Base-by-base conservation (phyloP, 192 early-diverging fungal genomes). In the Linnemannia elongata region DNA sequence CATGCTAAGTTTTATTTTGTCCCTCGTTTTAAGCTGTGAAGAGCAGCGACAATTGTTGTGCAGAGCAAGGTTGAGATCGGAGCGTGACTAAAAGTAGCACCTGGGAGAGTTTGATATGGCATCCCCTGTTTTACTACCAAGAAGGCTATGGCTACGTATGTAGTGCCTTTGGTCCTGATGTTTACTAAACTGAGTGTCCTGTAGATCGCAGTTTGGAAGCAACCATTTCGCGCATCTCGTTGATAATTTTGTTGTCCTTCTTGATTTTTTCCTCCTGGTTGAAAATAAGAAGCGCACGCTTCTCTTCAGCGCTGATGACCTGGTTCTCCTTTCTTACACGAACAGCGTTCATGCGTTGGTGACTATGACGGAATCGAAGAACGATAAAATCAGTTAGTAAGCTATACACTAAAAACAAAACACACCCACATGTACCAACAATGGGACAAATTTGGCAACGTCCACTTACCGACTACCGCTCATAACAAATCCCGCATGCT, bases 291-390 rank as follows among this genome's bases (percentile, higher is more conserved):
- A 99, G 82, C 42, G 94, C 93, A 9, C 97, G 90, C 89, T 97
- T 97, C 76, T 99, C 98, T 78, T 99, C 98, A 9, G 98, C 97
- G 69, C 93, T 96, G 75, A 98, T 97, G 77, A 97, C 96, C 89
- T 99, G 98, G 79, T 98, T 97, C 83, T 99, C 98, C 88, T 98
- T 99, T 78, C 97, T 93, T 71, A 98, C 92, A 78, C 97, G 97
- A 10, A 98, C 98, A 55, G 97, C 97, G 84, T 98, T 98, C 97
- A 97, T 97, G 57, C 97, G 93, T 69, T 94, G 92, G 88, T 99
- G 97, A 49, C 93, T 91, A 85, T 27, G 75, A 47, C 30, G 15
- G 18, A 10, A 39, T 36, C 1, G 24, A 33, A 75, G 18, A 52
- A 75, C 36, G 36, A 35, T 20, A 30, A 10, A 75, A 35, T 45